Evolutionary conservation across 176 grass and related monocot species (phyloP).

Genomic region (Avena insularis): DNA sequence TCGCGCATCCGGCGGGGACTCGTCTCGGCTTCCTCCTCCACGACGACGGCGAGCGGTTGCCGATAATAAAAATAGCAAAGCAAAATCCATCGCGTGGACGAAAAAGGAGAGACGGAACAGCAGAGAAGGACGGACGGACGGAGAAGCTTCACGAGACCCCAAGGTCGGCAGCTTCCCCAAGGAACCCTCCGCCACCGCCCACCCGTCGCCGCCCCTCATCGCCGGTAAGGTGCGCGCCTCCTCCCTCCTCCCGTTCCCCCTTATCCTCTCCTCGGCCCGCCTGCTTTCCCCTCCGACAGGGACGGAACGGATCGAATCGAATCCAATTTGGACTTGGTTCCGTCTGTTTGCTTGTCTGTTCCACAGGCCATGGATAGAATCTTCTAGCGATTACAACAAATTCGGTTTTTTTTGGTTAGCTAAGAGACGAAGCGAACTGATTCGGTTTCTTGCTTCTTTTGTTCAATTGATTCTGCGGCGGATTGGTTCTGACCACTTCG

Average conservation of each 20-base stretch:
- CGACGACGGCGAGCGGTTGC: neutral
- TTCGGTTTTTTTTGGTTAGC: neutral
- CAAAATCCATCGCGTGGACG: slow-evolving; percentile 14
- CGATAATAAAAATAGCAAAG: neutral
- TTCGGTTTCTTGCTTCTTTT: neutral
- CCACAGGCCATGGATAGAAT: neutral
- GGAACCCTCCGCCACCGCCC: slow-evolving; percentile 20
- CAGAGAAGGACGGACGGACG: neutral
- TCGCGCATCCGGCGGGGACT: slow-evolving; percentile 30
- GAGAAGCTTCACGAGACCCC: neutral
- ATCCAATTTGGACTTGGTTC: neutral
- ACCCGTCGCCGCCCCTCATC: slow-evolving; percentile 20
- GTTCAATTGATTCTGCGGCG: neutral
- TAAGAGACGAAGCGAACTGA: too few relatives aligned
- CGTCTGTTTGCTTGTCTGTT: too few relatives aligned
- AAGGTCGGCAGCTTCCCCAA: slow-evolving; percentile 46
- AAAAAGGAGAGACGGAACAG: neutral
- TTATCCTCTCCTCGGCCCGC: slow-evolving; percentile 15
- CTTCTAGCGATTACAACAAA: neutral
- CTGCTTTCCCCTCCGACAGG: neutral
- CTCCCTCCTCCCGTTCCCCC: neutral
- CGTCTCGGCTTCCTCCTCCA: slow-evolving; percentile 41
- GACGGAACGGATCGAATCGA: neutral
- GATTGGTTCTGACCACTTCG: neutral
- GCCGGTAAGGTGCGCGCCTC: neutral